Evolutionary conservation across 202 grass and related monocot species (phyloP).

Genomic region (Brachypodium distachyon): DNA sequence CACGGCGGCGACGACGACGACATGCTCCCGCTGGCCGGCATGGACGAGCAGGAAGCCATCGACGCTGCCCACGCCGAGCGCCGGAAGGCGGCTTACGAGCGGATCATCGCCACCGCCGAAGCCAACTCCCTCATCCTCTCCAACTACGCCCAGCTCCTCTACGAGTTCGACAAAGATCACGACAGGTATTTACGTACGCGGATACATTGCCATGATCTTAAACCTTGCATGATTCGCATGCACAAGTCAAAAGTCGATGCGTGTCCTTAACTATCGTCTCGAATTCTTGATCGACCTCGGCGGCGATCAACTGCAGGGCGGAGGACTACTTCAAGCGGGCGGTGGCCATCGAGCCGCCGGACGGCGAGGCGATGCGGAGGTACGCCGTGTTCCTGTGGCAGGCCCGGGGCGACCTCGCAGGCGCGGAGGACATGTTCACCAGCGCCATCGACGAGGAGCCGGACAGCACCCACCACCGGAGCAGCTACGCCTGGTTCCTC

Average conservation of each 20-base stretch:
- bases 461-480: conserved; percentile 43
- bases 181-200: conserved; percentile 43
- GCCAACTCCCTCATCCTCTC: conserved; percentile 66
- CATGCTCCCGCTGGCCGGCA: neutral
- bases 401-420: conserved; percentile 33
- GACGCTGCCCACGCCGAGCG: neutral
- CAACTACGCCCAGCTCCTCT: conserved; percentile 85
- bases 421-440: conserved; percentile 78
- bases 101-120: conserved; percentile 31
- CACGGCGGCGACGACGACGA: conserved; percentile 1
- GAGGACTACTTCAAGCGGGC: conserved; percentile 71
- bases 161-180: conserved; percentile 61
- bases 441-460: conserved; percentile 51
- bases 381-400: conserved; percentile 88
- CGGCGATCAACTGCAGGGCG: conserved; percentile 32
- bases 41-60: conserved; percentile 22
- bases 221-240: neutral
- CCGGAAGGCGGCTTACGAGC: conserved; percentile 52
- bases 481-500: conserved; percentile 65
- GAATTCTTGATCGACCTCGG: neutral
- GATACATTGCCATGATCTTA: neutral
- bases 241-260: neutral
- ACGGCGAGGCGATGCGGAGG: conserved; percentile 68
- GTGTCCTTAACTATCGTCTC: neutral
- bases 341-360: conserved; percentile 45